These are phyloP conservation scores for Chalciporus sphaerocephalus DNA, from an alignment of 768 basidiomycete genomes.

Conservation along the genomic window DNA sequence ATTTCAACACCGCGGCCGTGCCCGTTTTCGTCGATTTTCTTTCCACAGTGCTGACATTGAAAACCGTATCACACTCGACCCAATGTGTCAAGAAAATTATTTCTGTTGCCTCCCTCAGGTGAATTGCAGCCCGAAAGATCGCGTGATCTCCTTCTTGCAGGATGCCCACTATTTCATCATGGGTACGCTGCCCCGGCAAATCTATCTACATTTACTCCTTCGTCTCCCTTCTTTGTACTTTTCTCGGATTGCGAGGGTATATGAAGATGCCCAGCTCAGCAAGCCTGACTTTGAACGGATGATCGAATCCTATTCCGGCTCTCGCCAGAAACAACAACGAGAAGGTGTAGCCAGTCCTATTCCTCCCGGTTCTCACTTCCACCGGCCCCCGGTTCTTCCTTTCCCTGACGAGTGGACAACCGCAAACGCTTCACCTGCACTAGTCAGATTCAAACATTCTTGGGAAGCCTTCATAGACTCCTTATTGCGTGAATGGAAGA, in stretches of 20 bases:
- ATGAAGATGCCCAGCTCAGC: slow-evolving; percentile 75
- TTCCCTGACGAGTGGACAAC: slow-evolving; percentile 51
- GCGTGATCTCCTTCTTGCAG: slow-evolving; percentile 16
- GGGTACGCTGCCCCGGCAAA: slow-evolving; percentile 41
- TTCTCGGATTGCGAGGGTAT: slow-evolving; percentile 69
- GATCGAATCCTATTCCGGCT: slow-evolving; percentile 32
- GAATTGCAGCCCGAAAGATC: slow-evolving; percentile 11
- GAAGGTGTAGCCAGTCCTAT: slow-evolving; percentile 20
- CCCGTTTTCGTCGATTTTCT: slow-evolving; percentile 20
- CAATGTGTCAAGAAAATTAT: slow-evolving; percentile 19
- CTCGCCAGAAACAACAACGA: slow-evolving; percentile 12
- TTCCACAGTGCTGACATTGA: slow-evolving; percentile 22
- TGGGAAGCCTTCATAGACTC: slow-evolving; percentile 75
- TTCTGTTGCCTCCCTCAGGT: slow-evolving; percentile 21
- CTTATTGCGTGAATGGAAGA: slow-evolving; percentile 72
- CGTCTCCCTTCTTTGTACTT: slow-evolving; percentile 79
- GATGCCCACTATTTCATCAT: slow-evolving; percentile 24
- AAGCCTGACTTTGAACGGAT: slow-evolving; percentile 63
- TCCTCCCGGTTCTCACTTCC: slow-evolving; percentile 23
- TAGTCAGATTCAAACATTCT: slow-evolving; percentile 56
- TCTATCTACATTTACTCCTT: slow-evolving; percentile 48
- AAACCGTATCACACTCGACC: slow-evolving; percentile 14
- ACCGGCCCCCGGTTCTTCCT: slow-evolving; percentile 32
- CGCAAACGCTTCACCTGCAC: slow-evolving; percentile 53
- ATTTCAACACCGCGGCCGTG: slow-evolving; percentile 35